Evolutionary conservation across 257 asterid genomes (phyloP).

Genomic region (Catharanthus roseus): DNA sequence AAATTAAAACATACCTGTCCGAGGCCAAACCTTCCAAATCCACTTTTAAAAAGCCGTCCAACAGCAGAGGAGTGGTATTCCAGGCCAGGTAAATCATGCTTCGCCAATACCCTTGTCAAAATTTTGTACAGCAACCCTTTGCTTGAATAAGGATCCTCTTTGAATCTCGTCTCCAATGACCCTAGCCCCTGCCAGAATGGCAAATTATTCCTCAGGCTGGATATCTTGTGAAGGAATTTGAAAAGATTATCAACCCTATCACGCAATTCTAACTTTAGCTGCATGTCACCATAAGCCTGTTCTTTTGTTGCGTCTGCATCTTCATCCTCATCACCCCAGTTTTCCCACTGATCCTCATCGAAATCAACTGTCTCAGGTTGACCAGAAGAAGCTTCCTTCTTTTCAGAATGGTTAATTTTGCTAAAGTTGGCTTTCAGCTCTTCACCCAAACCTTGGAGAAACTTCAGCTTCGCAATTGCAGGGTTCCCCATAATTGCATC

Average conservation of each 20-base stretch:
- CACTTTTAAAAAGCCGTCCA: constrained; percentile 93
- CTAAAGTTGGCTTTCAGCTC: constrained; percentile 52
- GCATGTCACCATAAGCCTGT: constrained; percentile 66
- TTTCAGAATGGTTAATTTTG: constrained; percentile 37
- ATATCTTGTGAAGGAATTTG: constrained; percentile 79
- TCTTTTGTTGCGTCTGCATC: constrained; percentile 51
- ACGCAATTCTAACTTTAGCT: constrained; percentile 78
- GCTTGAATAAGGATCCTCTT: constrained; percentile 59
- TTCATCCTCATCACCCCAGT: constrained; percentile 71
- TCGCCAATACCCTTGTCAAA: constrained; percentile 52
- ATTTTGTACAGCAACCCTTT: constrained; percentile 73
- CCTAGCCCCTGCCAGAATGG: constrained; percentile 39
- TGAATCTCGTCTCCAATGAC: constrained; percentile 43
- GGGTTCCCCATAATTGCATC: constrained; percentile 92
- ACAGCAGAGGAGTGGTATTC: constrained; percentile 95
- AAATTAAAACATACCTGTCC: constrained; percentile 61
- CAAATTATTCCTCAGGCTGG: constrained; percentile 49
- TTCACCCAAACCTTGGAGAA: constrained; percentile 65
- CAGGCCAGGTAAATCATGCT: constrained; percentile 74
- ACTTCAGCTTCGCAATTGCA: constrained; percentile 47
- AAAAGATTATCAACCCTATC: constrained; percentile 88
- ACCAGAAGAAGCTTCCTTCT: constrained; percentile 36
- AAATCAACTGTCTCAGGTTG: constrained; percentile 41
- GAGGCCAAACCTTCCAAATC: constrained; percentile 95
- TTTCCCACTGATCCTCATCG: constrained; percentile 91